Conservation (phyloP, 495 filamentous ascomycete species). For the Penicillium waksmanii region DNA sequence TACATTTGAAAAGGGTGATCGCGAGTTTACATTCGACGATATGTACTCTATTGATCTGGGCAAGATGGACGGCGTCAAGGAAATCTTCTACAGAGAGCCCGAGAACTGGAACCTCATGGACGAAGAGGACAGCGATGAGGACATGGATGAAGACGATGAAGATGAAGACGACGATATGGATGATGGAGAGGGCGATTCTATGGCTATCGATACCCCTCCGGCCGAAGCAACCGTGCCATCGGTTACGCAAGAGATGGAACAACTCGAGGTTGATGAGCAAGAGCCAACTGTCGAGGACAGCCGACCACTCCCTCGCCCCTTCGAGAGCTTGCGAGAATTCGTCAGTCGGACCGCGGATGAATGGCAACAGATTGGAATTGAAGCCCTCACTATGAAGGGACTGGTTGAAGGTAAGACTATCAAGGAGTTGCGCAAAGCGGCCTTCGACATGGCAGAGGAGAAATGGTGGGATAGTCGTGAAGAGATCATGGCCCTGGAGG, state of each 20-base stretch:
- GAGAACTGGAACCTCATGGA: conserved; percentile 82
- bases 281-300: conserved; percentile 51
- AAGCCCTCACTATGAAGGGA: conserved; percentile 62
- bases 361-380: conserved; percentile 86
- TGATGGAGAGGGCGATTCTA: conserved; percentile 43
- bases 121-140: conserved; percentile 69
- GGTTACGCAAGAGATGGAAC: conserved; percentile 62
- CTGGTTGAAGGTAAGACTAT: conserved; percentile 60
- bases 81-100: conserved; percentile 81
- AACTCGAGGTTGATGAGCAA: conserved; percentile 60
- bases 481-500: conserved; percentile 89
- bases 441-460: conserved; percentile 87
- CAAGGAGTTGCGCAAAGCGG: conserved; percentile 89
- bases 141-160: conserved; percentile 65
- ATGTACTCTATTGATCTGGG: conserved; percentile 89
- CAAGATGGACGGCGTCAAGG: conserved; percentile 88
- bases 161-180: conserved; percentile 67
- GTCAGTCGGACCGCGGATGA: conserved; percentile 83
- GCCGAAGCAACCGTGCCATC: conserved; percentile 42
- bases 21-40: conserved; percentile 93
- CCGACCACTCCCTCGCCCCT: conserved; percentile 69
- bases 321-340: conserved; percentile 91
- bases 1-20: conserved; percentile 91
- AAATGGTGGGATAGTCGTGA: conserved; percentile 99
- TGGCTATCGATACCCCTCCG: conserved; percentile 46